Base-by-base conservation (phyloP, 257 asterid genomes). In the Fraxinus anomala region DNA sequence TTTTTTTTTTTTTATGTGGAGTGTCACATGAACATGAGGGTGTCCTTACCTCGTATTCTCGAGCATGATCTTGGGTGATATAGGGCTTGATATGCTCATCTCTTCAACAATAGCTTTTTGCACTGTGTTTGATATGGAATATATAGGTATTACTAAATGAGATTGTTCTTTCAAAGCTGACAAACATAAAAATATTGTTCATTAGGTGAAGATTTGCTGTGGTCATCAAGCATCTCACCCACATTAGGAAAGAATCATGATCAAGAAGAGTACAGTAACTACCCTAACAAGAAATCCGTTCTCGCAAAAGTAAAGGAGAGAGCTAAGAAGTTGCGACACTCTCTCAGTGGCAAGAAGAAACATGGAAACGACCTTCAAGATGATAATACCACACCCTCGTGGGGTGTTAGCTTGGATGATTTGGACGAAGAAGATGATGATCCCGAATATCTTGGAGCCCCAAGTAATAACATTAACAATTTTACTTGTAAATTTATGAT, bases 381-480 rank as follows among this genome's bases (percentile, higher is more conserved):
- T 2, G 85, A 75, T 61, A 76, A 61, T 73, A 49, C 7, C 39
- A 68, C 86, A 34, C 91, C 90, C 14, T 19, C 92, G 19, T 84
- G 82, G 89, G 91, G 89, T 13, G 88, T 75, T 75, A 74, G 78
- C 73, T 68, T 83, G 81, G 89, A 85, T 6, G 91, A 86, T 6
- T 83, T 82, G 0, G 89, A 82, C 9, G 87, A 85, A 69, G 76
- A 54, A 16, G 89, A 88, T 12, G 90, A 83, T 13, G 94, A 92
- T 80, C 97, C 99, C 37, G 99, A 96, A 74, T 96, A 89, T 79
- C 90, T 91, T 54, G 99, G 99, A 40, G 99, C 98, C 68, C 99
- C 99, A 84, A 96, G 99, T 96, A 90, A 86, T 10, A 76, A 63
- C 5, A 61, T 26, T 26, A 23, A 63, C 8, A 26, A 63, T 76